Evolutionary conservation across 2,329 filamentous ascomycete species (phyloP).

Genomic region (Escovopsis weberi): DNA sequence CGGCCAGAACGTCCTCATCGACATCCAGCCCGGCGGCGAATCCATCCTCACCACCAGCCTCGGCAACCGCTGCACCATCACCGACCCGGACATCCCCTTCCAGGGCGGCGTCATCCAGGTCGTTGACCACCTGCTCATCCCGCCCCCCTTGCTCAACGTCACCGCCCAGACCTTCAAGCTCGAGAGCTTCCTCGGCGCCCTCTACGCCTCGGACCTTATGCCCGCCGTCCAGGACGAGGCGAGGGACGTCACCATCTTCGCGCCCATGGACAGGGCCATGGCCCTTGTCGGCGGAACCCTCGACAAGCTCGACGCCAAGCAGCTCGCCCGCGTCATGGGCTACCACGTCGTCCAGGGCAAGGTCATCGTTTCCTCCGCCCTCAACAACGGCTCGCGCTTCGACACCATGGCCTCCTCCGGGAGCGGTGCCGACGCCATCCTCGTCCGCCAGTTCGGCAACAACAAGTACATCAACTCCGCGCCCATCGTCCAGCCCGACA

Average conservation of each 20-base stretch:
- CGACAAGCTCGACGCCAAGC: conserved; percentile 27
- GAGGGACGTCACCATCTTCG: conserved; percentile 45
- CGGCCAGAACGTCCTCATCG: conserved; percentile 33
- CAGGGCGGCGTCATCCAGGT: conserved; percentile 36
- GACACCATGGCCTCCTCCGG: conserved; percentile 27
- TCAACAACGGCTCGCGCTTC: conserved; percentile 18
- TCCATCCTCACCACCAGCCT: conserved; percentile 36
- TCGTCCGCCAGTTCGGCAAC: conserved; percentile 24
- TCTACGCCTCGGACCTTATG: conserved; percentile 19
- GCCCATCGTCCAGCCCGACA: conserved; percentile 35
- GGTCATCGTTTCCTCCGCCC: conserved; percentile 34
- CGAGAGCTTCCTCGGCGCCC: conserved; percentile 24
- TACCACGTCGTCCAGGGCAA: conserved; percentile 50
- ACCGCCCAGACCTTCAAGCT: conserved; percentile 33
- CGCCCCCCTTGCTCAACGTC: conserved; percentile 31
- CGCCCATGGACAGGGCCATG: conserved; percentile 46
- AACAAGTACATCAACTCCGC: conserved; percentile 39
- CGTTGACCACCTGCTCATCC: conserved; percentile 35
- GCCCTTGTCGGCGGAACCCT: conserved; percentile 38
- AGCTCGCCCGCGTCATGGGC: conserved; percentile 38
- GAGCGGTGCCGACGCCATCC: conserved; percentile 18
- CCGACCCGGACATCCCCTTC: conserved; percentile 30
- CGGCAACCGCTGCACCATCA: conserved; percentile 28
- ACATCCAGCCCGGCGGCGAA: conserved; percentile 26
- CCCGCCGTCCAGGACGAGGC: conserved; percentile 24